phyloP scores from a whole-genome alignment of 2,329 filamentous ascomycete species.

The Beauveria sp. region DNA sequence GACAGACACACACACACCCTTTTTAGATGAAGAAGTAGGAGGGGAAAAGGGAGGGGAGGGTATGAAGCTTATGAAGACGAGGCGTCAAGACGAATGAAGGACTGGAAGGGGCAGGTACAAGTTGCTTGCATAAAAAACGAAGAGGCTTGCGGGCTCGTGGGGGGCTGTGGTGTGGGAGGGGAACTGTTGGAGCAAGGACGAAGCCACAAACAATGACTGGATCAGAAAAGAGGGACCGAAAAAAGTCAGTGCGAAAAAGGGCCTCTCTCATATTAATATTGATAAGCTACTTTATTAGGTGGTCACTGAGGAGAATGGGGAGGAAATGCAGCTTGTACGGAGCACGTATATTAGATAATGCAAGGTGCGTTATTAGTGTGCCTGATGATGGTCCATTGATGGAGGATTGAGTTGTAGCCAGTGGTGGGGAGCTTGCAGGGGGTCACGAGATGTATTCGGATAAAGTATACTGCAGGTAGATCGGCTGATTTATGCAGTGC shows the following conservation, averaged over 20 bases:
- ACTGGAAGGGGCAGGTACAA: slow-evolving; percentile 4
- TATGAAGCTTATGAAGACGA: background rate
- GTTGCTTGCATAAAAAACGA: background rate
- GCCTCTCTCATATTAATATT: background rate
- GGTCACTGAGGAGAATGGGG: background rate
- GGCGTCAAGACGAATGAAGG: background rate
- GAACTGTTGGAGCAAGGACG: slow-evolving; percentile 18
- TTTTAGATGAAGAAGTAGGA: background rate
- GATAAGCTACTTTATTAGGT: background rate
- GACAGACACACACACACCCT: background rate
- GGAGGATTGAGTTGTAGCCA: too few relatives aligned
- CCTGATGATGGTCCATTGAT: too few relatives aligned
- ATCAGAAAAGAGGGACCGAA: slow-evolving; percentile 5
- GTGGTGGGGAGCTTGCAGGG: too few relatives aligned
- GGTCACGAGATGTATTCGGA: too few relatives aligned
- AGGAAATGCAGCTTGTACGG: slow-evolving; percentile 14
- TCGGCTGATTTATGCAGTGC: too few relatives aligned
- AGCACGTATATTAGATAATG: slow-evolving; percentile 10
- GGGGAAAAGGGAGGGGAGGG: background rate
- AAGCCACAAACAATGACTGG: slow-evolving; percentile 1
- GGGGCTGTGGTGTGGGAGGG: background rate
- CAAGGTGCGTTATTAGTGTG: background rate
- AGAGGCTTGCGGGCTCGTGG: slow-evolving; percentile 2
- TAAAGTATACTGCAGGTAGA: too few relatives aligned
- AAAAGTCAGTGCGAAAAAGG: background rate